These are phyloP conservation scores for Ustilago vetiveriae DNA, from an alignment of 1,284 basidiomycete species.

Conservation along the genomic window DNA sequence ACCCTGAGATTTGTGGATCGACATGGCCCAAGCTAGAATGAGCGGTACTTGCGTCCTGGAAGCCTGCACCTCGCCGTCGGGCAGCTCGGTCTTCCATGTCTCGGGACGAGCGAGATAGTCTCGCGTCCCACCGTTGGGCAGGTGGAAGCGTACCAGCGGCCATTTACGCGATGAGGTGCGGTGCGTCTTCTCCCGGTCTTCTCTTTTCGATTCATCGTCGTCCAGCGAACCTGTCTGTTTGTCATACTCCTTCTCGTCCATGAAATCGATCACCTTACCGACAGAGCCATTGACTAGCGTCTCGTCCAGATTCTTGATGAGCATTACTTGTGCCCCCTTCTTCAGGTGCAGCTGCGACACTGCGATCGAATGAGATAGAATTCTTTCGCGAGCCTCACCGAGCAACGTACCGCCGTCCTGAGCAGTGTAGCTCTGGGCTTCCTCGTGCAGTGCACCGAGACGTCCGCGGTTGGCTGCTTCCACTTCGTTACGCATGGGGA, in stretches of 20 bases:
- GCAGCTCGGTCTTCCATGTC: constrained; percentile 68
- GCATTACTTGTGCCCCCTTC: constrained; percentile 74
- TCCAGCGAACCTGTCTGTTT: constrained; percentile 61
- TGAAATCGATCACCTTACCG: constrained; percentile 72
- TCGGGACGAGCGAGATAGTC: constrained; percentile 58
- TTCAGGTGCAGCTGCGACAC: constrained; percentile 73
- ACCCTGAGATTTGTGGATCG: constrained; percentile 67
- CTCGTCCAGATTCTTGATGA: constrained; percentile 82
- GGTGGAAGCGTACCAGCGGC: constrained; percentile 61
- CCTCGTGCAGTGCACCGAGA: constrained; percentile 68
- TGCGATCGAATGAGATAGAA: constrained; percentile 57
- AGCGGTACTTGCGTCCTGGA: constrained; percentile 62
- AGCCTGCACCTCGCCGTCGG: constrained; percentile 65
- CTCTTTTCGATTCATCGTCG: constrained; percentile 28
- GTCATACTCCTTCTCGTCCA: constrained; percentile 46
- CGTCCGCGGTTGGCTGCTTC: constrained; percentile 78
- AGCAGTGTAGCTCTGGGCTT: constrained; percentile 50
- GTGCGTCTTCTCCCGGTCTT: constrained; percentile 57
- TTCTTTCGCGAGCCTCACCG: constrained; percentile 40
- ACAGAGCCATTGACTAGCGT: constrained; percentile 84
- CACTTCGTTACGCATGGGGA: constrained; percentile 84
- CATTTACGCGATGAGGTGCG: constrained; percentile 37
- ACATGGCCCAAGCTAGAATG: constrained; percentile 66
- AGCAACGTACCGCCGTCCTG: constrained; percentile 50
- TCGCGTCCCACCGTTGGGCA: constrained; percentile 49